Base-by-base conservation (phyloP, 1,284 basidiomycete genomes). In the Naganishia sp. region DNA sequence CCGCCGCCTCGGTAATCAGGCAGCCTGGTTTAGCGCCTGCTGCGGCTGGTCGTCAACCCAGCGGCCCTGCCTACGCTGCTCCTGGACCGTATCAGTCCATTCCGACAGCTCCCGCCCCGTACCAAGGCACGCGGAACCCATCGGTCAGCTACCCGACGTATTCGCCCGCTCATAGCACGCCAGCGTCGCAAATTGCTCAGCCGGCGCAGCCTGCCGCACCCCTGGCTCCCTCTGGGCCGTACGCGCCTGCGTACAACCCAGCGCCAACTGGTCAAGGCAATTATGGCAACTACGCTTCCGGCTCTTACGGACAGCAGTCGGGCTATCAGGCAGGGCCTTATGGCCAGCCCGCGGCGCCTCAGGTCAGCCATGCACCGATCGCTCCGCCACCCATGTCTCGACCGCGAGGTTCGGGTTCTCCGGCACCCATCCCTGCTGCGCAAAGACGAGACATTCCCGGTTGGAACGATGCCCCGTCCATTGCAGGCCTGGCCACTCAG, bases 391-490 rank as follows among this genome's bases (percentile, higher is more conserved):
- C 70, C 4, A 56, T 35, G n/a, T 21, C n/a, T 18, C 46, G 55
- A 43, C 35, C 64, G 18, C 52, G 62, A 41, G 50, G n/a, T 18
- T 54, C 46, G 11, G 68, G 66, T 25, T 58, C 60, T 39, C 71
- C 72, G 2, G 72, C 73, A 18, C 68, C 75, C 18, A 69, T 79
- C 23, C 74, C 80, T 2, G 79, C 77, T 11, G 74, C 77, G 31
- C 75, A 76, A 58, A 73, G 79, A 31, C 79, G 81, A 49, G 89
- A 89, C 68, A 87, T 88, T 50, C 85, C 87, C 11, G 92, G 91
- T 0, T 98, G 94, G 94, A 98, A 98, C 75, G 94, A 98, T 2
- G 79, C 81, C 4, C 77, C 79, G 0, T 72, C 68, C 17, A 72
- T 85, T 9, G 65, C 65, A 39, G 57, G 50, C n/a, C 41, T 61